Conservation (phyloP, 345 rosid species). For the Carallia pectinifolia region DNA sequence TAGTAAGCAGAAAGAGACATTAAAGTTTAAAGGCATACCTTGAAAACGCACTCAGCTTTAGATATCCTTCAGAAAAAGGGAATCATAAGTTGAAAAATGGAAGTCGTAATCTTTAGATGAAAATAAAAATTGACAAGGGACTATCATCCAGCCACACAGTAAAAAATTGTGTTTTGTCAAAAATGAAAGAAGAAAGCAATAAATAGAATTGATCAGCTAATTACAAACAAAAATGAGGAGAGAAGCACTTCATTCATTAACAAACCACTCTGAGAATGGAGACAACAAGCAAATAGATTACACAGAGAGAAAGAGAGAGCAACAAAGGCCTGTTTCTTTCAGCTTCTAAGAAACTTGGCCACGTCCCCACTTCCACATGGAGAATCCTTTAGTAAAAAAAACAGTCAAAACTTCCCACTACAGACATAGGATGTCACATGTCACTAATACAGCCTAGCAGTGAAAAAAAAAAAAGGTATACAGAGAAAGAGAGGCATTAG, state of each 20-base stretch:
- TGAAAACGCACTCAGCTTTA: neutral
- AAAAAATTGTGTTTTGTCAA: too few relatives aligned
- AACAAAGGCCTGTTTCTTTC: constrained; percentile 43
- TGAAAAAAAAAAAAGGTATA: constrained; percentile 30
- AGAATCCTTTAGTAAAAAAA: constrained; percentile 24
- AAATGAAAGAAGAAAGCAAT: neutral
- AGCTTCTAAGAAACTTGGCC: constrained; percentile 44
- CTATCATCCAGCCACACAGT: constrained; percentile 20
- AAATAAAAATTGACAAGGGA: neutral
- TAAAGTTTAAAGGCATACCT: neutral
- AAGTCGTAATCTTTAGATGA: constrained; percentile 9
- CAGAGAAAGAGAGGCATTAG: constrained; percentile 19
- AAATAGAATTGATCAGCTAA: too few relatives aligned
- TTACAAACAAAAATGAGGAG: too few relatives aligned
- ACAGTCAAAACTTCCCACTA: constrained; percentile 55
- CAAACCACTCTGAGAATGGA: constrained; percentile 43
- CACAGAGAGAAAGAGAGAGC: neutral
- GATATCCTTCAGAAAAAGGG: neutral
- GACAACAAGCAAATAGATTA: constrained; percentile 45
- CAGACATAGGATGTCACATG: constrained; percentile 22
- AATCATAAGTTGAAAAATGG: constrained; percentile 3
- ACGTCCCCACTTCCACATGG: constrained; percentile 37
- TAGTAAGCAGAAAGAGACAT: neutral
- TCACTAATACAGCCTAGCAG: constrained; percentile 38
- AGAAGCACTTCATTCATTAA: constrained; percentile 24